phyloP scores from a whole-genome alignment of 2,329 filamentous ascomycete genomes.

The Nemania sp. region DNA sequence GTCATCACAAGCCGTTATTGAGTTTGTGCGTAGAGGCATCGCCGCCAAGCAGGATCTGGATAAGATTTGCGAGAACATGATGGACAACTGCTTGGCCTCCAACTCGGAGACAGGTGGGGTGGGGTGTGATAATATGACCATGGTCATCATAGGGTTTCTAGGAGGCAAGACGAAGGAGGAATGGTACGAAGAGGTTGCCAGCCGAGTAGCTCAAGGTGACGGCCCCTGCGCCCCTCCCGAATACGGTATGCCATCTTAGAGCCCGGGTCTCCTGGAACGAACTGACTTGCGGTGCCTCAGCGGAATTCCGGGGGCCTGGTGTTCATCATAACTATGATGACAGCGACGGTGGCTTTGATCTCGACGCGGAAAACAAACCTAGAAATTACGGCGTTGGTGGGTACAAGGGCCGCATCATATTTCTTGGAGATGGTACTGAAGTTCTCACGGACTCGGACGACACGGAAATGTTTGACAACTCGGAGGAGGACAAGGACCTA shows the following conservation, averaged over 20 bases:
- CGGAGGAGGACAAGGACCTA: slow-evolving; percentile 83
- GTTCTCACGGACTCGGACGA: slow-evolving; percentile 87
- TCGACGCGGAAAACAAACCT: slow-evolving; percentile 69
- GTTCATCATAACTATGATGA: slow-evolving; percentile 84
- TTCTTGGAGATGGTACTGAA: slow-evolving; percentile 94
- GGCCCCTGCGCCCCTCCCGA: slow-evolving; percentile 98
- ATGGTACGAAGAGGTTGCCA: slow-evolving; percentile 96
- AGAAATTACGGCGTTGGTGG: slow-evolving; percentile 69
- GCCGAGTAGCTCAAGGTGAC: slow-evolving; percentile 93
- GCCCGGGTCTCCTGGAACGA: slow-evolving; percentile 37
- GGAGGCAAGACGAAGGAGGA: slow-evolving; percentile 92
- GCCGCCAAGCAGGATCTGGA: slow-evolving; percentile 93
- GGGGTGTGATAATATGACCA: slow-evolving; percentile 99
- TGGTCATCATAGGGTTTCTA: slow-evolving; percentile 87
- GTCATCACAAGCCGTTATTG: slow-evolving; percentile 94
- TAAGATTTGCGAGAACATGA: slow-evolving; percentile 99
- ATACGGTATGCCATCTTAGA: slow-evolving; percentile 80
- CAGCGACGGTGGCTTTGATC: slow-evolving; percentile 75
- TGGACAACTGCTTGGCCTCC: slow-evolving; percentile 98
- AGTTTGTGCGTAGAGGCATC: slow-evolving; percentile 95
- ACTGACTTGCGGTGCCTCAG: slow-evolving; percentile 53
- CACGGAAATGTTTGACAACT: slow-evolving; percentile 89
- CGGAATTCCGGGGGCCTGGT: slow-evolving; percentile 82
- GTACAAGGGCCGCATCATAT: slow-evolving; percentile 85
- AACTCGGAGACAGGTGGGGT: slow-evolving; percentile 98